Percentiles rank a stretch among this genome's conserved stretches.
phyloP scores from a whole-genome alignment of 139 green algal genomes.

The Closterium sp. region DNA sequence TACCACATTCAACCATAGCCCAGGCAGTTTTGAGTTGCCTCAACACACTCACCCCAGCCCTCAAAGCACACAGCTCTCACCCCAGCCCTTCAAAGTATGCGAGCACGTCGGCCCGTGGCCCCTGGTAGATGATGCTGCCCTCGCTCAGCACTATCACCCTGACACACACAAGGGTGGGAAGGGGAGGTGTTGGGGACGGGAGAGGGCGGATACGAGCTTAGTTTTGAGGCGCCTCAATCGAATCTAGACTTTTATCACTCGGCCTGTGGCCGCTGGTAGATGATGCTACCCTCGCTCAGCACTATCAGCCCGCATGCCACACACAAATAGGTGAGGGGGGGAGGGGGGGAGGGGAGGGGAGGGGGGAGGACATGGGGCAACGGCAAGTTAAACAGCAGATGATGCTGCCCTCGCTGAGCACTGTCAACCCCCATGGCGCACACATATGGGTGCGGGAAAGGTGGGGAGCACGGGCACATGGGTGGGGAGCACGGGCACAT shows the following conservation, averaged over 20 bases:
- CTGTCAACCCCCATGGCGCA: too few relatives aligned
- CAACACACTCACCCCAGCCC: too few relatives aligned
- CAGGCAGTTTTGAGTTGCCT: too few relatives aligned
- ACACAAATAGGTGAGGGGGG: neutral
- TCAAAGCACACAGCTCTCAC: too few relatives aligned
- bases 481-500: too few relatives aligned
- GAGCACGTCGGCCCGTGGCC: conserved; percentile 11
- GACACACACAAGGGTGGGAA: neutral
- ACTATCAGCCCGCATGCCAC: neutral
- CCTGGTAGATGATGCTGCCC: conserved; percentile 45
- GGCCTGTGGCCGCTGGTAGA: neutral
- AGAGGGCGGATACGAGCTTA: neutral
- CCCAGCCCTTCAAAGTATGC: conserved; percentile 41
- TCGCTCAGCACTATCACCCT: conserved; percentile 62
- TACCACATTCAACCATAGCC: neutral
- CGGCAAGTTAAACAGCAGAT: too few relatives aligned
- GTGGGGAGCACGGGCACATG: too few relatives aligned
- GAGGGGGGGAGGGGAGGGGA: neutral
- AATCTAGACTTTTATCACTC: neutral
- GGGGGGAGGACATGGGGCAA: too few relatives aligned
- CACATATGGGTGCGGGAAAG: too few relatives aligned
- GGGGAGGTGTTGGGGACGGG: neutral
- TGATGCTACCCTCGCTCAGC: neutral
- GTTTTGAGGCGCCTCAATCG: too few relatives aligned
- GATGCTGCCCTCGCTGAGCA: too few relatives aligned